phyloP scores from a whole-genome alignment of 495 filamentous ascomycete genomes.

The Podospora sp. region DNA sequence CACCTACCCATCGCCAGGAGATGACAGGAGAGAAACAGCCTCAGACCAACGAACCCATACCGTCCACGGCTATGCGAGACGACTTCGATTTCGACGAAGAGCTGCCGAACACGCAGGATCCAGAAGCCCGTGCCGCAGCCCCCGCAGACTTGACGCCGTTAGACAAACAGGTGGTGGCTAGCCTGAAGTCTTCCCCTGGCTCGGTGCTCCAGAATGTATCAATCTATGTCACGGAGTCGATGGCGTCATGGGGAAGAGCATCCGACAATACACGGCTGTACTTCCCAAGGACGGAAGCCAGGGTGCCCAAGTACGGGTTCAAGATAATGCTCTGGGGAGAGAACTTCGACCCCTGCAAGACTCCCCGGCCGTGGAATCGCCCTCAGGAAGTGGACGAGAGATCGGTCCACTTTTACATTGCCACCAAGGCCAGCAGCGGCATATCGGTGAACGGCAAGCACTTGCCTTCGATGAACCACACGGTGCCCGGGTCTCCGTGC shows the following conservation, averaged over 20 bases:
- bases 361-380: slow-evolving; percentile 44
- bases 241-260: slow-evolving; percentile 77
- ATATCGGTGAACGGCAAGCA: slow-evolving; percentile 72
- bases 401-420: slow-evolving; percentile 69
- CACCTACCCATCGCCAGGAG: slow-evolving; percentile 29
- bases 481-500: slow-evolving; percentile 47
- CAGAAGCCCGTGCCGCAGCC: slow-evolving; percentile 21
- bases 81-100: slow-evolving; percentile 21
- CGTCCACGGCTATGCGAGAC: slow-evolving; percentile 30
- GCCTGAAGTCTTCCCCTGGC: slow-evolving; percentile 42
- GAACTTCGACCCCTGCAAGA: slow-evolving; percentile 54
- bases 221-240: slow-evolving; percentile 62
- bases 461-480: slow-evolving; percentile 53
- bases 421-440: slow-evolving; percentile 68
- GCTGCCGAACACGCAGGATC: slow-evolving; percentile 22
- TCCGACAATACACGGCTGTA: slow-evolving; percentile 63
- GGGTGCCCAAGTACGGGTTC: slow-evolving; percentile 80
- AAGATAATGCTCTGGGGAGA: slow-evolving; percentile 73
- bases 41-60: not conserved
- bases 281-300: slow-evolving; percentile 58
- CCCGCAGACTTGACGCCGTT: slow-evolving; percentile 18
- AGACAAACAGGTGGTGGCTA: slow-evolving; percentile 34
- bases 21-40: not conserved
- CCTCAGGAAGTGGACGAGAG: slow-evolving; percentile 45
- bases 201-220: slow-evolving; percentile 57